Conservation (phyloP, 768 basidiomycete genomes). For the Rhodosporidiobolus sp. region DNA sequence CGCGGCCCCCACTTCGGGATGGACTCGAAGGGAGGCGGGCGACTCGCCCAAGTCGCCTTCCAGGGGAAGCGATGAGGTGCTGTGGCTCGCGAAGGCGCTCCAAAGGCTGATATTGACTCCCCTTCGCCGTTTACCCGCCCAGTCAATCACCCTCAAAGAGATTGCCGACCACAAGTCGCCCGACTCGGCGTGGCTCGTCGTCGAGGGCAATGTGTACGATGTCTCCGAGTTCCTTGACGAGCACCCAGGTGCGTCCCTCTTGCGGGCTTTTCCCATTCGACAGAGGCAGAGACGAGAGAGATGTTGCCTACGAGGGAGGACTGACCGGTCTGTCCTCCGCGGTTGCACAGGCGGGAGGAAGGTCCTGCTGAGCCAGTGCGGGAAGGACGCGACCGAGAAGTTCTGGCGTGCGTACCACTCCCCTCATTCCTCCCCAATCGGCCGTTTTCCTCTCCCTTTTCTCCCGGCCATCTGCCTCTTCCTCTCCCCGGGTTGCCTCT, state of each 20-base stretch:
- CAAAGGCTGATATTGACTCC: no score
- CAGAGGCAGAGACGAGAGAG: no score
- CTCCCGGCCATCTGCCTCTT: background rate
- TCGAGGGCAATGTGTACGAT: conserved; percentile 37
- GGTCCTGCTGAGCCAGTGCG: conserved; percentile 35
- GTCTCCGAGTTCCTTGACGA: conserved; percentile 26
- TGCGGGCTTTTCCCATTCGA: no score
- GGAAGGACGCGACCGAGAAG: conserved; percentile 32
- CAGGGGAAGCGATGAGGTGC: no score
- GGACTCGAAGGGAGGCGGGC: background rate
- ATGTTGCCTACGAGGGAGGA: no score
- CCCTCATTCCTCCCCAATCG: no score
- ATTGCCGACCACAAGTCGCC: conserved; percentile 26
- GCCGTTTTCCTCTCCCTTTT: no score
- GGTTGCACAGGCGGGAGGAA: conserved; percentile 26
- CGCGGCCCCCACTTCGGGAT: background rate
- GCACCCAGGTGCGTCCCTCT: conserved; percentile 15
- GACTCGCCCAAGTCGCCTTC: no score
- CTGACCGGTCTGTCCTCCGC: background rate
- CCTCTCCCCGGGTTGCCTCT: background rate
- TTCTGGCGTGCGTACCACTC: conserved; percentile 40
- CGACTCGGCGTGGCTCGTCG: conserved; percentile 35
- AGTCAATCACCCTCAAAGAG: conserved; percentile 20
- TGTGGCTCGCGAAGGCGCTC: no score
- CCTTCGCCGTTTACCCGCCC: background rate